A percentile compares a stretch with the other conserved stretches of the same genome.
Conservation (phyloP, 768 basidiomycete species). For the Tricholomella constricta region DNA sequence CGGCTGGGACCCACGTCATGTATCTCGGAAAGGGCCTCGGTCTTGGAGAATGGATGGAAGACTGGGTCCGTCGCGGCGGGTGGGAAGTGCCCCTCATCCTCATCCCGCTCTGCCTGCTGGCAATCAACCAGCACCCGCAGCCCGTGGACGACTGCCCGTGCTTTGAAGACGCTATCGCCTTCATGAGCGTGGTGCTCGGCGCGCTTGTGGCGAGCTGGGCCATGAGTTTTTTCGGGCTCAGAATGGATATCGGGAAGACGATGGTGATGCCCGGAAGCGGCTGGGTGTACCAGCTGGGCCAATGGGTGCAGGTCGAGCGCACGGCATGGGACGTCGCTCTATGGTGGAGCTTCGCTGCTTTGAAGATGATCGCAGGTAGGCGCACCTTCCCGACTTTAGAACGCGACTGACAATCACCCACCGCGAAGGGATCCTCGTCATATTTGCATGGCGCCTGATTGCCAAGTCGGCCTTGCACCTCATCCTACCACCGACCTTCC, state of each 20-base stretch:
- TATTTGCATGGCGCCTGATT: constrained; percentile 87
- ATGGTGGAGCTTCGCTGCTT: constrained; percentile 48
- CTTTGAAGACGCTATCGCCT: constrained; percentile 96
- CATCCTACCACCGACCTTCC: constrained; percentile 83
- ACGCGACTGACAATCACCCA: constrained; percentile 1
- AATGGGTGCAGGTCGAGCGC: constrained; percentile 39
- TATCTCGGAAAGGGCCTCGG: constrained; percentile 42
- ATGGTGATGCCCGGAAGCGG: constrained; percentile 62
- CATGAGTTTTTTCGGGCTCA: constrained; percentile 44
- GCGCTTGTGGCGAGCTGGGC: constrained; percentile 69
- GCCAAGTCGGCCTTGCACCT: constrained; percentile 78
- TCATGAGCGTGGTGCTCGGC: constrained; percentile 85
- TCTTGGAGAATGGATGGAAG: constrained; percentile 34
- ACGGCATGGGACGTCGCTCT: constrained; percentile 39
- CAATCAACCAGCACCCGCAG: constrained; percentile 90
- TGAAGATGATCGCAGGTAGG: constrained; percentile 50
- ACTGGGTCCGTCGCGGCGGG: constrained; percentile 37
- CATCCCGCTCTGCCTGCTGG: constrained; percentile 63
- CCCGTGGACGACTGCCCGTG: constrained; percentile 98
- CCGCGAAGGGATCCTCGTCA: constrained; percentile 63
- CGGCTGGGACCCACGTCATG: constrained; percentile 25
- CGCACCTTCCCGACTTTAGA: constrained; percentile 1
- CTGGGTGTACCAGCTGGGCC: constrained; percentile 34
- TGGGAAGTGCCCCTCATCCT: constrained; percentile 63
- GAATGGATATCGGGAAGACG: constrained; percentile 23